Conservation (phyloP, 148 eudicot genomes). For the Bassia scoparia region DNA sequence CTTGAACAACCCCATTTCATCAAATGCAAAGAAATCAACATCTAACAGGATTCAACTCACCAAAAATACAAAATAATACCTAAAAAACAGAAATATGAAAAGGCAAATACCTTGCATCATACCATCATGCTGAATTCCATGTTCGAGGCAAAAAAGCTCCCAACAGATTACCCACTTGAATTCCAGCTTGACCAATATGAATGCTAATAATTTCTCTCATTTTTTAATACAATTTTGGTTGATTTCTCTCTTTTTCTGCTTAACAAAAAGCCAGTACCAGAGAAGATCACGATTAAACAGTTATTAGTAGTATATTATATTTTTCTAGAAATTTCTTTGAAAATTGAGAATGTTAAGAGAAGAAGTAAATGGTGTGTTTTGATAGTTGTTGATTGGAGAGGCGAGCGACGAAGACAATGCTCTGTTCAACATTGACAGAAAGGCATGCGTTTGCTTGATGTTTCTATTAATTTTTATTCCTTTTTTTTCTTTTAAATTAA, state of each 20-base stretch:
- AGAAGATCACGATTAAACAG: not conserved
- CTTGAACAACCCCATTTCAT: not conserved
- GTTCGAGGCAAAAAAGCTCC: conserved; percentile 59
- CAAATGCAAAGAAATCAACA: not conserved
- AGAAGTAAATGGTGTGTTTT: not conserved
- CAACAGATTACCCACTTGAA: conserved; percentile 64
- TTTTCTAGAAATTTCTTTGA: too few species aligned
- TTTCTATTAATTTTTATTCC: not conserved
- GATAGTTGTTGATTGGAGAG: not conserved
- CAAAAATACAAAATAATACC: not conserved
- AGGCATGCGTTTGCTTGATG: conserved; percentile 6
- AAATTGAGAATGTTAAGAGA: too few species aligned
- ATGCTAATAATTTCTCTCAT: conserved; percentile 53
- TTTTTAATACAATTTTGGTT: not conserved
- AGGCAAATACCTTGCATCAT: conserved; percentile 40
- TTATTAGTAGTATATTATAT: too few species aligned
- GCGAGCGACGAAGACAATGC: conserved; percentile 2
- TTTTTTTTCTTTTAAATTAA: not conserved
- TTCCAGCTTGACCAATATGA: conserved; percentile 60
- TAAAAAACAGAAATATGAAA: not conserved
- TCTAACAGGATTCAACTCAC: not conserved
- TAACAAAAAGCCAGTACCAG: not conserved
- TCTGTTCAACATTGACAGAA: conserved; percentile 32
- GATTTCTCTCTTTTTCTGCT: conserved; percentile 1
- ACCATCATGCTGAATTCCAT: conserved; percentile 60